phyloP scores from a whole-genome alignment of 345 rosid genomes.

The Jatropha curcas region DNA sequence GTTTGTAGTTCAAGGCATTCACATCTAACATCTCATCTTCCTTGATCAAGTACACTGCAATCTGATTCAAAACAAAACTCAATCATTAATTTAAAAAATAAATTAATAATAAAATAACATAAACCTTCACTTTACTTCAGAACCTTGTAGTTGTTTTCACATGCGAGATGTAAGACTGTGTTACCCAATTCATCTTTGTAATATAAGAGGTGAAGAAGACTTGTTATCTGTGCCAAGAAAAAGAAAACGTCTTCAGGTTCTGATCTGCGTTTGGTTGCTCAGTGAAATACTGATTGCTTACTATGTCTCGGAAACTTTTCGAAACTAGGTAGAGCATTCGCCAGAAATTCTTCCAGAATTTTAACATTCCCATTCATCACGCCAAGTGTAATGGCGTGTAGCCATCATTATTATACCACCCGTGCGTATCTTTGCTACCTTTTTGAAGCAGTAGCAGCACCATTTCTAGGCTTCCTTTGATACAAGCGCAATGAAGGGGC shows the following conservation, averaged over 20 bases:
- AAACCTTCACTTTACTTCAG: neutral
- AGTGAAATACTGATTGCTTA: constrained; percentile 29
- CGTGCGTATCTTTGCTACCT: neutral
- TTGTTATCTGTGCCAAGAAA: neutral
- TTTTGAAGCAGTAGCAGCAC: neutral
- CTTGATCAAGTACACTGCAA: neutral
- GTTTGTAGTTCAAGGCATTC: neutral
- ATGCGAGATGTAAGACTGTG: neutral
- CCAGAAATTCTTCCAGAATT: constrained; percentile 15
- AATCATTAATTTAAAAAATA: too few relatives aligned
- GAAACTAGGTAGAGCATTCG: constrained; percentile 5
- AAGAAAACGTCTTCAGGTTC: neutral
- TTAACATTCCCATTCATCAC: constrained; percentile 18
- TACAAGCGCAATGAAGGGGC: neutral
- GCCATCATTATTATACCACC: neutral
- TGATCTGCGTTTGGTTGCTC: constrained; percentile 6
- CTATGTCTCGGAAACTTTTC: neutral
- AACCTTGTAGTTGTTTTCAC: neutral
- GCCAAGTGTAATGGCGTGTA: constrained; percentile 27
- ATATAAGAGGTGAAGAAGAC: neutral
- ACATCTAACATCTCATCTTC: neutral
- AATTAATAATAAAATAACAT: too few relatives aligned
- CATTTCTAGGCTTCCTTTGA: neutral
- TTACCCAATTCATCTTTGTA: neutral
- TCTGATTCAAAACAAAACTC: too few relatives aligned